These are phyloP conservation scores for Cardiospermum halicacabum DNA, from an alignment of 345 rosid species.

Conservation along the genomic window DNA sequence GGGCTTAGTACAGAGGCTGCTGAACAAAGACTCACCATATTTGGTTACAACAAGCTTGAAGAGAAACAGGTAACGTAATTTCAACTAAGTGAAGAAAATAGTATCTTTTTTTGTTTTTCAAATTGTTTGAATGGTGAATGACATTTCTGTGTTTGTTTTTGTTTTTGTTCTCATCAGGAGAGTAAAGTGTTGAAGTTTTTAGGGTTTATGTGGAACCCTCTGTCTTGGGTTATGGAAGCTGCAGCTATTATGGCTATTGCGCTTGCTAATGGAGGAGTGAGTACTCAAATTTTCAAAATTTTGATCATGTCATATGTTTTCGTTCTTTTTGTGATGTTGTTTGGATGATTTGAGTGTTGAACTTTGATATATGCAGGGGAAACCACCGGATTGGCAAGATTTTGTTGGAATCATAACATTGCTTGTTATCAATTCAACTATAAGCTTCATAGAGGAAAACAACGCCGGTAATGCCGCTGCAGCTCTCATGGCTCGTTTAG, in stretches of 20 bases:
- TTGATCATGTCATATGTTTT: background rate
- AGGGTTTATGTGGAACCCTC: constrained; percentile 77
- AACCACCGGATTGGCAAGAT: constrained; percentile 71
- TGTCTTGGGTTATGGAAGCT: constrained; percentile 79
- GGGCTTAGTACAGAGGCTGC: constrained; percentile 60
- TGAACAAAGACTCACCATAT: constrained; percentile 48
- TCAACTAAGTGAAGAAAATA: background rate
- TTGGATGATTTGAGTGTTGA: background rate
- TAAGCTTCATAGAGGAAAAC: constrained; percentile 67
- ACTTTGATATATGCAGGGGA: constrained; percentile 33
- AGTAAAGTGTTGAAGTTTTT: constrained; percentile 52
- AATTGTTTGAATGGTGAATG: background rate
- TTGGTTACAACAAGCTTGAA: constrained; percentile 63
- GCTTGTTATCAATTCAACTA: constrained; percentile 57
- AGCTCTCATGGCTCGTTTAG: constrained; percentile 62
- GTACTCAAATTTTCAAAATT: constrained; percentile 7
- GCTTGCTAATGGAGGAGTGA: constrained; percentile 67
- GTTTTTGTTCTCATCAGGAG: constrained; percentile 33
- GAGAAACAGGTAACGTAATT: constrained; percentile 44
- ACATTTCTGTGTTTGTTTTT: constrained; percentile 3
- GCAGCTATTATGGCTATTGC: constrained; percentile 78
- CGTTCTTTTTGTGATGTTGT: background rate
- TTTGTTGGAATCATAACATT: constrained; percentile 56
- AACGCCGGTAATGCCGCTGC: constrained; percentile 70
- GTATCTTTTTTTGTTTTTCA: background rate